Conservation (phyloP, 176 grass and related monocot genomes). For the Tillandsia fasciculata region DNA sequence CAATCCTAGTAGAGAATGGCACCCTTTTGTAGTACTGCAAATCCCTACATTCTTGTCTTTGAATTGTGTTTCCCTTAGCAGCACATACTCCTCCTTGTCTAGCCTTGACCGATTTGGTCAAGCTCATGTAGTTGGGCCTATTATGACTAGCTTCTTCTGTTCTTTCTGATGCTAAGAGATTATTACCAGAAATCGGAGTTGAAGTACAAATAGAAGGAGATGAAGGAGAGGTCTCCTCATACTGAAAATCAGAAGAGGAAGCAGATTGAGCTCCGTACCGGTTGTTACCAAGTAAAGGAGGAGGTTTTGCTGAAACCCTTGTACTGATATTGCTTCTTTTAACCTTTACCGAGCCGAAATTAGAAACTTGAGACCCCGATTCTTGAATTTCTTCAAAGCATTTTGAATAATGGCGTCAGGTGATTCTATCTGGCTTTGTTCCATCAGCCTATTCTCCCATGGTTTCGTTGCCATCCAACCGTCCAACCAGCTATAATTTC, state of each 20-base stretch:
- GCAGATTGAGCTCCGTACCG: conserved; percentile 25
- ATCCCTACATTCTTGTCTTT: conserved; percentile 30
- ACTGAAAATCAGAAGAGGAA: conserved; percentile 53
- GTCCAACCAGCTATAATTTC: conserved; percentile 43
- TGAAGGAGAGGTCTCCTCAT: conserved; percentile 43
- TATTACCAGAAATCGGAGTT: conserved; percentile 21
- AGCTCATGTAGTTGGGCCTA: conserved; percentile 55
- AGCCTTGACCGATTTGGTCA: conserved; percentile 72
- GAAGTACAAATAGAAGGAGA: conserved; percentile 44
- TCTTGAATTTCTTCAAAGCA: conserved; percentile 25
- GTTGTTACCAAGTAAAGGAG: conserved; percentile 15
- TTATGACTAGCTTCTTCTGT: conserved; percentile 24
- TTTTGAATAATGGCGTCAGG: conserved; percentile 20
- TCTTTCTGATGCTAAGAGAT: conserved; percentile 11
- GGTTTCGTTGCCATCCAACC: conserved; percentile 71
- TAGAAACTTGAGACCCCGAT: conserved; percentile 21
- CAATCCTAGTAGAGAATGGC: conserved; percentile 35
- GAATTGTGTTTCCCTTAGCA: conserved; percentile 12
- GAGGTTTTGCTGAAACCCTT: conserved; percentile 53
- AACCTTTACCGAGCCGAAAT: conserved; percentile 45
- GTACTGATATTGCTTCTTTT: conserved; percentile 64
- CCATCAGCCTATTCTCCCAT: conserved; percentile 44
- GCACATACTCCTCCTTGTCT: conserved; percentile 29
- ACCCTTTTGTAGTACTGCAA: conserved; percentile 25
- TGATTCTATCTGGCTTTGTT: conserved; percentile 18